Conservation (phyloP, 2,329 filamentous ascomycete genomes). For the Rosellinia necatrix region DNA sequence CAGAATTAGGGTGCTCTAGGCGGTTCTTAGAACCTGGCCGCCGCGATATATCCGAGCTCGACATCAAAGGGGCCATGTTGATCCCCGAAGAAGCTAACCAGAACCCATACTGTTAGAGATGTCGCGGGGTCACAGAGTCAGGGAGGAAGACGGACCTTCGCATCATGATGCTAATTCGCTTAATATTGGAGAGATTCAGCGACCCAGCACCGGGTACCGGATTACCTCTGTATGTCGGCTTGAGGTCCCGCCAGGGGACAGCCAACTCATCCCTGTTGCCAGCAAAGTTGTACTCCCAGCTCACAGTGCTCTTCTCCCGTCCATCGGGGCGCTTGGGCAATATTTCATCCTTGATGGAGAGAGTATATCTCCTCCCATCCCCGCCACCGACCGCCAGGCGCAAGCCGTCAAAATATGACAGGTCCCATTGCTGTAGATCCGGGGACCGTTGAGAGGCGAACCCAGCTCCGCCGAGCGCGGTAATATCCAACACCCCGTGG, state of each 20-base stretch:
- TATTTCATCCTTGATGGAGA: slow-evolving; percentile 74
- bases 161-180: slow-evolving; percentile 77
- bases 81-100: slow-evolving; percentile 70
- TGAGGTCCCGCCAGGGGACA: slow-evolving; percentile 68
- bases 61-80: slow-evolving; percentile 72
- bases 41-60: slow-evolving; percentile 59
- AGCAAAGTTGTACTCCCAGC: slow-evolving; percentile 74
- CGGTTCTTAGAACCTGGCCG: slow-evolving; percentile 28
- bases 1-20: neutral
- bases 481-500: slow-evolving; percentile 72
- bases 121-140: neutral
- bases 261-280: slow-evolving; percentile 49
- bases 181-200: slow-evolving; percentile 64
- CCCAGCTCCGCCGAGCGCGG: slow-evolving; percentile 76
- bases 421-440: slow-evolving; percentile 64
- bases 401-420: slow-evolving; percentile 66
- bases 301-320: slow-evolving; percentile 72
- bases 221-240: slow-evolving; percentile 74
- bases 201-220: slow-evolving; percentile 62
- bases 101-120: neutral
- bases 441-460: slow-evolving; percentile 79
- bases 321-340: slow-evolving; percentile 63
- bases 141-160: slow-evolving; percentile 62
- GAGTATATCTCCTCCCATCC: slow-evolving; percentile 72
- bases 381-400: slow-evolving; percentile 55